Evolutionary conservation across 1,284 basidiomycete genomes (phyloP), one percentile per base, ranked within the genome.

Genomic region (Inonotus obliquus): DNA sequence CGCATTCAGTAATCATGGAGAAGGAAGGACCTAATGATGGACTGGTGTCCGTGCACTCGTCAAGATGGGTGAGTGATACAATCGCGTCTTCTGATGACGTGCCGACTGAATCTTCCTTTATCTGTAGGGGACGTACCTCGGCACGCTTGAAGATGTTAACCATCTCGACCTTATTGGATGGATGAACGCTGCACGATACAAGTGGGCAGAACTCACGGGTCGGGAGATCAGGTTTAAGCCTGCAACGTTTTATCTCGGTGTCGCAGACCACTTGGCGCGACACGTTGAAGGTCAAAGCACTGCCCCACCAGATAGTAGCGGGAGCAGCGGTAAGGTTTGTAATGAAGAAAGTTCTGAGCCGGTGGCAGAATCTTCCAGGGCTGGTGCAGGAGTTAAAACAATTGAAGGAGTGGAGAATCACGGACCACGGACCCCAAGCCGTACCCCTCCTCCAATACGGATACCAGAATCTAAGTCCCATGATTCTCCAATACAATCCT

Each of bases 1-100:
- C 94, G 0, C 92, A 94, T 72, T 85, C 84, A 3, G 86, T 97
- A 37, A 89, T 98, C 54, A 72, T 89, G 23, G 87, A 92, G 69
- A 91, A 91, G 69, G 95, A 98, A 75, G 95, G 94, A 17, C 86
- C 90, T 4, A 98, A 98, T 68, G 94, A 96, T 71, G 94, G 94
- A 1, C 79, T 96, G 44, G 94, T 96, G 59, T 92, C 89, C 23
- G 83, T 96, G 45, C 77, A 86, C 65, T 92, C 90, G 0, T 83
- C 92, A 3, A 85, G 87, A 79, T 96, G 94, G 92, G 85, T 84
- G 63, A 45, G 80, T 68, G 23, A 6, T 51, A 13, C 25, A 17
- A 35, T 48, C 29, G 47, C 53, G 54, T 64, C 25, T 54, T 27
- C 10, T 35, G 13, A 61, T 54, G 55, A 45, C 53, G 35, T 10